Evolutionary conservation across 192 early-diverging fungal species (phyloP).

Genomic region (Gigaspora rosea): DNA sequence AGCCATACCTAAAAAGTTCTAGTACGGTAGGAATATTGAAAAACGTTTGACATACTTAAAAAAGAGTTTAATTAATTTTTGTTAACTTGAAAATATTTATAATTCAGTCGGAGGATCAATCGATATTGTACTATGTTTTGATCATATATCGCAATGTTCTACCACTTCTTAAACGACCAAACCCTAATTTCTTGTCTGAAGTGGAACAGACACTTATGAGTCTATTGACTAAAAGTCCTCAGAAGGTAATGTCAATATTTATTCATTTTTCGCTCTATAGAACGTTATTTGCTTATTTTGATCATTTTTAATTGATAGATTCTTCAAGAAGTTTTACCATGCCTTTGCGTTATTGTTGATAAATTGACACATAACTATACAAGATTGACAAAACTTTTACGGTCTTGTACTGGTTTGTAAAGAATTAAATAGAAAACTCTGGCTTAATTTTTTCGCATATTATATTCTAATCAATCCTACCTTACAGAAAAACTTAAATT

Average conservation of each 20-base stretch:
- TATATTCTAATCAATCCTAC: neutral
- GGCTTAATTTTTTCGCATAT: neutral
- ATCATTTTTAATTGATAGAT: slow-evolving; percentile 44
- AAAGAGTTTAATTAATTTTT: neutral
- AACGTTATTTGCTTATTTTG: neutral
- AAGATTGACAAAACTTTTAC: slow-evolving; percentile 50
- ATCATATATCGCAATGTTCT: slow-evolving; percentile 58
- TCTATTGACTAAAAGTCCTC: slow-evolving; percentile 58
- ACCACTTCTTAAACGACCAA: slow-evolving; percentile 50
- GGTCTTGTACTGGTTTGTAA: slow-evolving; percentile 40
- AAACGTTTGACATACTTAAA: neutral
- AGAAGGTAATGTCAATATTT: slow-evolving; percentile 32
- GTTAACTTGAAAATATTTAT: slow-evolving; percentile 28
- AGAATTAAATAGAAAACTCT: neutral
- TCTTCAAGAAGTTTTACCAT: slow-evolving; percentile 67
- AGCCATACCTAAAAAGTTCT: slow-evolving; percentile 58
- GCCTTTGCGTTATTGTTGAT: slow-evolving; percentile 69
- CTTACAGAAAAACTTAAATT: slow-evolving; percentile 51
- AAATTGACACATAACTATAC: slow-evolving; percentile 58
- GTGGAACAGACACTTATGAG: slow-evolving; percentile 65
- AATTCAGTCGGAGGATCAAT: slow-evolving; percentile 47
- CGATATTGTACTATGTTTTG: slow-evolving; percentile 51
- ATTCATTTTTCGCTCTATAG: too few species aligned
- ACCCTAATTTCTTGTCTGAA: slow-evolving; percentile 52
- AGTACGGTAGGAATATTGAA: slow-evolving; percentile 17